Evolutionary conservation across 495 filamentous ascomycete genomes (phyloP).

Genomic region (Daldinia concentrica): DNA sequence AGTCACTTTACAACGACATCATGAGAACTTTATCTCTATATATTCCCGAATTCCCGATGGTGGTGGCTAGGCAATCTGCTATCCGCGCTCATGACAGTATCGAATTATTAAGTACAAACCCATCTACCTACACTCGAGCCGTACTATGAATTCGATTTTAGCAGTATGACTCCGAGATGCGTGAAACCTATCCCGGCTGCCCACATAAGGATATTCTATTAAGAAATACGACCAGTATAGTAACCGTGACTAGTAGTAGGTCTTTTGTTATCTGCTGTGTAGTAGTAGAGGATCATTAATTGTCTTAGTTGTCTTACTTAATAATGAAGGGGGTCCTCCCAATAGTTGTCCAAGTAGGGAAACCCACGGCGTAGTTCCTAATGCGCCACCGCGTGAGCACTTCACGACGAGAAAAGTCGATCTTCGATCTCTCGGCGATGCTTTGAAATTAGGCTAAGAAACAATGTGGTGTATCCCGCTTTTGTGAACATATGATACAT

Average conservation of each 20-base stretch:
- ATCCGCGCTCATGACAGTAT: neutral
- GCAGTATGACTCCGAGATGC: neutral
- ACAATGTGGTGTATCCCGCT: conserved; percentile 5
- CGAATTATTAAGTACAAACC: neutral
- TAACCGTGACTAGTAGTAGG: neutral
- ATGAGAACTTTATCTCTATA: conserved; percentile 1
- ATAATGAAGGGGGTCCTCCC: conserved; percentile 16
- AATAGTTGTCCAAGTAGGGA: neutral
- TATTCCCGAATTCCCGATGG: neutral
- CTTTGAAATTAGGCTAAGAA: conserved; percentile 7
- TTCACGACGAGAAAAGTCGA: neutral
- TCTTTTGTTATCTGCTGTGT: conserved; percentile 25
- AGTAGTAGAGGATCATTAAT: neutral
- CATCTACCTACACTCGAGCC: neutral
- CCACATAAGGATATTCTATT: conserved; percentile 15
- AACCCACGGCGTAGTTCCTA: neutral
- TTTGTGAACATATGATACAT: conserved; percentile 6
- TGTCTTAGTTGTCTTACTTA: conserved; percentile 20
- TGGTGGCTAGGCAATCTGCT: neutral
- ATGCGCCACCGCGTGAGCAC: neutral
- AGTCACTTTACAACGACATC: conserved; percentile 5
- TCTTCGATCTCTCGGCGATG: neutral
- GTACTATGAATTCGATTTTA: neutral
- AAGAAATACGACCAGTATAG: conserved; percentile 10
- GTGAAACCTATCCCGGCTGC: conserved; percentile 27